phyloP scores from a whole-genome alignment of 345 rosid genomes.

The Salix exigua region DNA sequence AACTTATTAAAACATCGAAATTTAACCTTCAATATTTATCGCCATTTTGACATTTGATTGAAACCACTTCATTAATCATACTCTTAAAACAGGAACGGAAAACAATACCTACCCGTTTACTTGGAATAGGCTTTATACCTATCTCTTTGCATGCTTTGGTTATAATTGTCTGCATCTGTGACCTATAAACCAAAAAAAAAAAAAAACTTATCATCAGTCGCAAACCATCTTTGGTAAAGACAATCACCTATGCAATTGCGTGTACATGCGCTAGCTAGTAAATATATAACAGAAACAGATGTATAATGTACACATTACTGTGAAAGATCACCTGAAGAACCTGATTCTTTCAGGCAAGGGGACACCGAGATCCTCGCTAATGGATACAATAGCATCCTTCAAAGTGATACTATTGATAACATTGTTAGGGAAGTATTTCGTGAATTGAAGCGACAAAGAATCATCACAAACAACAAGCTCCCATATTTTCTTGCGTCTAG shows the following conservation, averaged over 20 bases:
- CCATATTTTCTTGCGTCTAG: conserved; percentile 89
- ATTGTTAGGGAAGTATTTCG: conserved; percentile 85
- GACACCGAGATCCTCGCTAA: conserved; percentile 62
- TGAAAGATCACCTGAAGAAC: conserved; percentile 63
- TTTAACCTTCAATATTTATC: neutral
- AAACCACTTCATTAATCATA: neutral
- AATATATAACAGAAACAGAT: neutral
- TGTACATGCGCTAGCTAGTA: neutral
- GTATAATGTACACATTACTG: neutral
- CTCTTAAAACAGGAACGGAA: neutral
- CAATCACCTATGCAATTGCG: neutral
- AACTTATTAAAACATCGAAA: neutral
- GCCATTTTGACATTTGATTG: neutral
- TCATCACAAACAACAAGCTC: conserved; percentile 88
- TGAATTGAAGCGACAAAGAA: conserved; percentile 81
- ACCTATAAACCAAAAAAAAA: conserved; percentile 40
- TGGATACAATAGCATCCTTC: conserved; percentile 65
- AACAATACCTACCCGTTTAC: conserved; percentile 64
- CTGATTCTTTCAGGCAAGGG: conserved; percentile 75
- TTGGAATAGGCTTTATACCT: conserved; percentile 70
- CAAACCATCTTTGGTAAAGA: neutral
- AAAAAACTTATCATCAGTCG: neutral
- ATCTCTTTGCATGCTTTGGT: conserved; percentile 82
- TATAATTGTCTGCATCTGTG: conserved; percentile 95
- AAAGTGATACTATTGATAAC: conserved; percentile 86